Percentiles rank a stretch among this genome's conserved stretches.
phyloP scores from a whole-genome alignment of 2,329 filamentous ascomycete species.

The Fusarium drepaniforme region DNA sequence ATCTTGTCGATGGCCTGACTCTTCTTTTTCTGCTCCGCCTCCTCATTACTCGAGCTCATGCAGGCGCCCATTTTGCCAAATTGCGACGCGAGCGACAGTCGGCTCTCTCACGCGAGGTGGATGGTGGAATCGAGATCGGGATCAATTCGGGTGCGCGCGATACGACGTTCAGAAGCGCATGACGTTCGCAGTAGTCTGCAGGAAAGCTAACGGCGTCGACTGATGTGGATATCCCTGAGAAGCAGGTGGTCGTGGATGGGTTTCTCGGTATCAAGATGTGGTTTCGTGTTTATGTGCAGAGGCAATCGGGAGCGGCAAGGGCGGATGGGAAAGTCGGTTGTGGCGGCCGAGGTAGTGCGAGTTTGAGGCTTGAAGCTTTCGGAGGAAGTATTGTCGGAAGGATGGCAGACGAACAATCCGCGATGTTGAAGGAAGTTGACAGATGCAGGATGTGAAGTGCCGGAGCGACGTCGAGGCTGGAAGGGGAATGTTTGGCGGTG shows the following conservation, averaged over 20 bases:
- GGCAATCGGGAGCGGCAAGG: conserved; percentile 31
- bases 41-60: conserved; percentile 89
- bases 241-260: not conserved
- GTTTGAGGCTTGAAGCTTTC: conserved; percentile 11
- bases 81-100: conserved; percentile 29
- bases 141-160: conserved; percentile 32
- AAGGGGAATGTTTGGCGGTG: conserved; percentile 41
- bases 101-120: conserved; percentile 21
- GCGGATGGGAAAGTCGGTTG: conserved; percentile 35
- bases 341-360: conserved; percentile 21
- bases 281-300: conserved; percentile 24
- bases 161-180: conserved; percentile 42
- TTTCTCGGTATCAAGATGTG: not conserved
- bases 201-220: conserved; percentile 25
- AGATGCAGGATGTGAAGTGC: conserved; percentile 27
- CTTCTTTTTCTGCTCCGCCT: conserved; percentile 93
- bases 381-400: conserved; percentile 1
- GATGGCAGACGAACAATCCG: conserved; percentile 8
- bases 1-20: conserved; percentile 95
- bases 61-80: conserved; percentile 84
- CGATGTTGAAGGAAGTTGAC: conserved; percentile 14
- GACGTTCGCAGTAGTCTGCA: conserved; percentile 33
- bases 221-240: conserved; percentile 14
- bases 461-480: conserved; percentile 34
- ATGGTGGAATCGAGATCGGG: conserved; percentile 10